phyloP scores from a whole-genome alignment of 2,329 filamentous ascomycete genomes.

The Fusarium austroafricanum region DNA sequence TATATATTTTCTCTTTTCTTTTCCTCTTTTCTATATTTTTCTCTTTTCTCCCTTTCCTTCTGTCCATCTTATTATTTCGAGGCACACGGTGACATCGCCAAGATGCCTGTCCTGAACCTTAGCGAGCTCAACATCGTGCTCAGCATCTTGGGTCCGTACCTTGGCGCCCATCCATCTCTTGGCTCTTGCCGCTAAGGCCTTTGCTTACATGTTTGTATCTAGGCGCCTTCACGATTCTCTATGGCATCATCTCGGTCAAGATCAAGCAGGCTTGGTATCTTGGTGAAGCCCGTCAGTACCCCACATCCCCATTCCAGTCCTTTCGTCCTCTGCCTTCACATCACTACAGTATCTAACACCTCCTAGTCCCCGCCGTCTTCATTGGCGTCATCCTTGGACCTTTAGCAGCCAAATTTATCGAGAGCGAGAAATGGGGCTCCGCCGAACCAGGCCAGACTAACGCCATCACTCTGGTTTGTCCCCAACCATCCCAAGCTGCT shows the following conservation, averaged over 20 bases:
- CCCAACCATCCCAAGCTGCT: background rate
- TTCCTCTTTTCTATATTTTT: background rate
- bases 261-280: slow-evolving; percentile 66
- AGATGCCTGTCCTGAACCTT: slow-evolving; percentile 53
- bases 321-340: background rate
- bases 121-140: slow-evolving; percentile 65
- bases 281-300: slow-evolving; percentile 64
- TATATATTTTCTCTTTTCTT: background rate
- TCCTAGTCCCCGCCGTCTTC: slow-evolving; percentile 64
- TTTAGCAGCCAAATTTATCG: slow-evolving; percentile 63
- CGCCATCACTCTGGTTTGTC: slow-evolving; percentile 55
- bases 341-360: background rate
- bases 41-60: too few species aligned
- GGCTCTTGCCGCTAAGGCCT: too few species aligned
- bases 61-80: too few species aligned
- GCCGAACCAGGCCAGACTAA: slow-evolving; percentile 46
- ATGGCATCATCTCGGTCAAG: slow-evolving; percentile 63
- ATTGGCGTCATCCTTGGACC: slow-evolving; percentile 67
- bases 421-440: slow-evolving; percentile 50
- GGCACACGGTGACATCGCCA: background rate
- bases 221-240: slow-evolving; percentile 61
- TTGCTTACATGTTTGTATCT: too few species aligned
- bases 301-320: slow-evolving; percentile 40
- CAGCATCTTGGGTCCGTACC: slow-evolving; percentile 54
- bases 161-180: slow-evolving; percentile 40